These are phyloP conservation scores for Fragilaria crotonensis DNA, from an alignment of 108 stramenopile species.

Conservation along the genomic window DNA sequence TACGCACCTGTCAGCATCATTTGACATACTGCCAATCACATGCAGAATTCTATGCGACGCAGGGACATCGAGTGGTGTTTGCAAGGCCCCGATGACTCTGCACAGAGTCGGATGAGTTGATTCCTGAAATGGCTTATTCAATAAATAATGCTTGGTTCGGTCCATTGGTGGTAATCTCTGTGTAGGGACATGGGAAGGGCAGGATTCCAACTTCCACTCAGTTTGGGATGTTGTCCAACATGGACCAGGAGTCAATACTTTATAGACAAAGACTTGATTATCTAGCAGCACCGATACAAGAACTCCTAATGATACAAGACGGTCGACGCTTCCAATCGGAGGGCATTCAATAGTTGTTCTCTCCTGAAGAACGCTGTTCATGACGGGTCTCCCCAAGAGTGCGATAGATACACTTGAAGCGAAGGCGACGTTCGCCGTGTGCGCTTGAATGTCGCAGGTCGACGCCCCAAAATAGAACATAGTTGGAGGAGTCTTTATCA, in stretches of 20 bases:
- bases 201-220: not conserved
- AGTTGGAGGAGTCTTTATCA: slow-evolving; percentile 1
- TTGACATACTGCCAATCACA: slow-evolving; percentile 42
- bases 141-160: not conserved
- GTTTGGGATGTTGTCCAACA: not conserved
- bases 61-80: not conserved
- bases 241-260: not conserved
- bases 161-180: not conserved
- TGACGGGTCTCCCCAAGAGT: not conserved
- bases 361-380: not conserved
- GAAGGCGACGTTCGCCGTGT: not conserved
- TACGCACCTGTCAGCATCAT: slow-evolving; percentile 46
- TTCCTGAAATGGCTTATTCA: not conserved
- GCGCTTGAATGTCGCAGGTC: not conserved
- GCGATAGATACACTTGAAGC: not conserved
- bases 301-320: not conserved
- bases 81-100: not conserved
- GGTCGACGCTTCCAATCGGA: not conserved
- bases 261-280: not conserved
- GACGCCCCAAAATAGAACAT: not conserved
- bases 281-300: not conserved
- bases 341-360: not conserved
- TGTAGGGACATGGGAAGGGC: too few species aligned
- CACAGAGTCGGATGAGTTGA: slow-evolving; percentile 1
- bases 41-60: slow-evolving; percentile 39